Percentiles rank a stretch among this genome's conserved stretches.
These are phyloP conservation scores for Favolaschia claudopus DNA, from an alignment of 768 basidiomycete species.

Conservation along the genomic window DNA sequence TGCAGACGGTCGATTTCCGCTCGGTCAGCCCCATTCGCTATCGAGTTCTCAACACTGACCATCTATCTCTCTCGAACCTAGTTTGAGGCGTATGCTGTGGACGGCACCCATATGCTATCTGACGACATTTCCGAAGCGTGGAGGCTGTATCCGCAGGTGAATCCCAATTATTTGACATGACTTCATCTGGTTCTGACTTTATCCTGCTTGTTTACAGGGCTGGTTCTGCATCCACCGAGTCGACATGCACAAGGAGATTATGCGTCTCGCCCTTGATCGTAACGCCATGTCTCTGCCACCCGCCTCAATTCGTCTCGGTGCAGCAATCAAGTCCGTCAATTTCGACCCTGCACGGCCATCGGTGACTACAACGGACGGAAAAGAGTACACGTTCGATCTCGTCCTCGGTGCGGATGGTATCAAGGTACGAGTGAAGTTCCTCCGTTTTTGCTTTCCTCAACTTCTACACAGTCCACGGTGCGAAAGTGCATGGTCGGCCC, in stretches of 20 bases:
- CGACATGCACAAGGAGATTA: conserved; percentile 18
- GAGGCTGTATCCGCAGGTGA: not conserved
- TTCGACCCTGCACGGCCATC: too few species aligned
- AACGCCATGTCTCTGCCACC: not conserved
- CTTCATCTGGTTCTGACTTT: not conserved
- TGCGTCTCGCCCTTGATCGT: conserved; percentile 12
- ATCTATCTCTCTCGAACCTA: too few species aligned
- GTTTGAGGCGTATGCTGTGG: not conserved
- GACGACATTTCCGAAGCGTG: not conserved
- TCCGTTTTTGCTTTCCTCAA: not conserved
- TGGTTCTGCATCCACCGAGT: conserved; percentile 19
- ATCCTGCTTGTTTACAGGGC: not conserved
- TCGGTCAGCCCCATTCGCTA: not conserved
- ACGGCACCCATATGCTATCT: not conserved
- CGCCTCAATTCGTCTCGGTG: not conserved
- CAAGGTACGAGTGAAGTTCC: not conserved
- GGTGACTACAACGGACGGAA: too few species aligned
- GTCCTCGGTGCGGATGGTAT: conserved; percentile 16
- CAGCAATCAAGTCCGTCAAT: not conserved
- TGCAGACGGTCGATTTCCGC: not conserved
- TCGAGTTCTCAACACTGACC: too few species aligned
- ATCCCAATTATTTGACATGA: not conserved
- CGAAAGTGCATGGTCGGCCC: conserved; percentile 14
- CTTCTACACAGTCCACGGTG: not conserved
- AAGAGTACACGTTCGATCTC: conserved; percentile 5